Conservation (phyloP, 2,329 filamentous ascomycete species). For the Pseudocercospora crystallina region DNA sequence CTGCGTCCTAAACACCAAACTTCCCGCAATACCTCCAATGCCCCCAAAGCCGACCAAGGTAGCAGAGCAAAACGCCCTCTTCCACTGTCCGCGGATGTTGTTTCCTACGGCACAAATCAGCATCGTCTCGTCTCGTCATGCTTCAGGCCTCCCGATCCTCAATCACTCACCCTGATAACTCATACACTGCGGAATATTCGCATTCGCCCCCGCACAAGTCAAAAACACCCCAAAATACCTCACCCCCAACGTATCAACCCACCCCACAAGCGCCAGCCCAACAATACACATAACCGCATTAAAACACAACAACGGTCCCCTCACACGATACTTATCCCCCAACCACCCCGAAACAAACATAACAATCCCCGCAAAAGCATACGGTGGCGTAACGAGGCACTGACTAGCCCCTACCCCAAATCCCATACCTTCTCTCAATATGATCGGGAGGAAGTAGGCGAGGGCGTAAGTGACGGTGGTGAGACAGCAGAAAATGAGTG, state of each 20-base stretch:
- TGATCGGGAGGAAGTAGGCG: conserved; percentile 55
- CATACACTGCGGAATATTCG: conserved; percentile 71
- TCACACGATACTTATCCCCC: conserved; percentile 32
- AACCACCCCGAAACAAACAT: conserved; percentile 28
- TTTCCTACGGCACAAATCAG: too few relatives aligned
- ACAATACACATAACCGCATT: conserved; percentile 29
- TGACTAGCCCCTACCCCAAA: conserved; percentile 30
- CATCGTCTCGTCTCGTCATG: too few relatives aligned
- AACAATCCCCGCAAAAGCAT: conserved; percentile 36
- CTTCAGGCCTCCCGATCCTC: too few relatives aligned
- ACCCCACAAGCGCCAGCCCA: conserved; percentile 30
- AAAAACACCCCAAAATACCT: conserved; percentile 73
- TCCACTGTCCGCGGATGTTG: conserved; percentile 86
- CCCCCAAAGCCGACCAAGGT: conserved; percentile 71
- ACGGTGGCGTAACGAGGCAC: conserved; percentile 37
- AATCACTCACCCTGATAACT: conserved; percentile 78
- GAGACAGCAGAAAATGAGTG: conserved; percentile 58
- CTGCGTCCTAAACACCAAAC: conserved; percentile 21
- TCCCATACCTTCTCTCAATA: conserved; percentile 33
- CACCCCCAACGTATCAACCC: conserved; percentile 22
- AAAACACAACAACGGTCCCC: conserved; percentile 31
- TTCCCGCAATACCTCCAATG: conserved; percentile 24
- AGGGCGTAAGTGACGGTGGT: conserved; percentile 74
- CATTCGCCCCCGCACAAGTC: conserved; percentile 72
- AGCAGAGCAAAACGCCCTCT: conserved; percentile 74